These are phyloP conservation scores for Colletotrichum falcatum DNA, from an alignment of 2,329 filamentous ascomycete genomes.

Conservation along the genomic window DNA sequence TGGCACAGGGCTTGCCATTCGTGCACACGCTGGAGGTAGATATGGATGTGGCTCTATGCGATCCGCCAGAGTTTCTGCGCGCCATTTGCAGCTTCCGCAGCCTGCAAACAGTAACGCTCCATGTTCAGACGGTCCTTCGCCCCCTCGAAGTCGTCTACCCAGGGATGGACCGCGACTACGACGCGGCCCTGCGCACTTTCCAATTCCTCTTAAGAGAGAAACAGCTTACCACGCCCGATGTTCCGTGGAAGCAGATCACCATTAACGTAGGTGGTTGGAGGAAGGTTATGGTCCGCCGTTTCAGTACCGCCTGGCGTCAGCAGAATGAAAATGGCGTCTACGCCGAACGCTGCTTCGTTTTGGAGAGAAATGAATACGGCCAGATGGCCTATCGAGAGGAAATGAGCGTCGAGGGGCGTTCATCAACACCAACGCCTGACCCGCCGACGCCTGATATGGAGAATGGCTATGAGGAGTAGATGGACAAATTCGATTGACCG, in stretches of 20 bases:
- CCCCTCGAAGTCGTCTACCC: slow-evolving; percentile 47
- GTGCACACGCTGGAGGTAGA: slow-evolving; percentile 60
- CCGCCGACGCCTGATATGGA: slow-evolving; percentile 29
- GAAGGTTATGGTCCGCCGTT: slow-evolving; percentile 57
- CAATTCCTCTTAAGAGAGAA: slow-evolving; percentile 49
- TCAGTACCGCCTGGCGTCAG: slow-evolving; percentile 55
- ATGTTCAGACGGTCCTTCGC: slow-evolving; percentile 58
- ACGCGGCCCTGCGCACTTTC: slow-evolving; percentile 52
- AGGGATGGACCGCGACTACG: slow-evolving; percentile 52
- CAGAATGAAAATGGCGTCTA: slow-evolving; percentile 57
- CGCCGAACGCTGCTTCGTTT: slow-evolving; percentile 61
- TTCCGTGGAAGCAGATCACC: slow-evolving; percentile 55
- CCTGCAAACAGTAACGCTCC: slow-evolving; percentile 56
- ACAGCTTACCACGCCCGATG: slow-evolving; percentile 29
- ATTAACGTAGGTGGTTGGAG: slow-evolving; percentile 63
- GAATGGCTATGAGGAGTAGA: slow-evolving; percentile 21
- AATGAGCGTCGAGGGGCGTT: slow-evolving; percentile 38
- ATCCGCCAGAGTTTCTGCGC: slow-evolving; percentile 53
- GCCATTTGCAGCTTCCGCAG: slow-evolving; percentile 54
- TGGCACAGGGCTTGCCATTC: slow-evolving; percentile 49
- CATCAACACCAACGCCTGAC: slow-evolving; percentile 41
- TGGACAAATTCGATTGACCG: background rate
- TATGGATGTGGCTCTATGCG: slow-evolving; percentile 55
- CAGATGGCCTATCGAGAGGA: slow-evolving; percentile 39
- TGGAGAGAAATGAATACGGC: slow-evolving; percentile 46